Percentiles rank a stretch among this genome's conserved stretches.
Evolutionary conservation across 202 grass and related monocot species (phyloP).

Genomic region (Saccharum hybrid): DNA sequence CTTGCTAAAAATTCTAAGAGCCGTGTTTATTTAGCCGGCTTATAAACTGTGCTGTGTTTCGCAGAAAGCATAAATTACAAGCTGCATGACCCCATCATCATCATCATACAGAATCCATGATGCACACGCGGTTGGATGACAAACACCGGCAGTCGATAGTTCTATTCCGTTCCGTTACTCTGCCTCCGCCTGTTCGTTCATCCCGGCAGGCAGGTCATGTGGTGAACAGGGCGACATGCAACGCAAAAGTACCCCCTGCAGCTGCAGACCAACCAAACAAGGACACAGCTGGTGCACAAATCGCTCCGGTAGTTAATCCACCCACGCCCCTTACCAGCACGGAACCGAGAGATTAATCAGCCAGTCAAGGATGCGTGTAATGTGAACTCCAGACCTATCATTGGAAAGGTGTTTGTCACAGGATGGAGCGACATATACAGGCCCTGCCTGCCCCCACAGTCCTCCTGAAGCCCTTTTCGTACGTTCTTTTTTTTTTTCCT

Average conservation of each 20-base stretch:
- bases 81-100: no score
- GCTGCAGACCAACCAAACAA: background rate
- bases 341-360: background rate
- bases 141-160: background rate
- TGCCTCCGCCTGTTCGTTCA: background rate
- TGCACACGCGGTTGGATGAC: conserved; percentile 30
- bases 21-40: no score
- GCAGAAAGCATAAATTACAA: no score
- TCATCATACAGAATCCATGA: background rate
- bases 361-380: background rate
- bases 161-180: conserved; percentile 29
- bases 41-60: no score
- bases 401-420: conserved; percentile 38
- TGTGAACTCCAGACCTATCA: conserved; percentile 38
- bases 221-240: conserved; percentile 22
- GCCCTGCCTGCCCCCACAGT: conserved; percentile 23
- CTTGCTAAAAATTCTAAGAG: no score
- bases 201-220: conserved; percentile 27
- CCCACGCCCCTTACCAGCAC: conserved; percentile 37
- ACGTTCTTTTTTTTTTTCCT: background rate
- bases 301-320: conserved; percentile 23
- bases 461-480: background rate
- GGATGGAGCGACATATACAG: conserved; percentile 21
- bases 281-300: conserved; percentile 3
- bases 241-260: background rate